A percentile compares a stretch with the other conserved stretches of the same genome.
phyloP scores from a whole-genome alignment of 208 protist genomes.

The Acanthamoeba triangularis region DNA sequence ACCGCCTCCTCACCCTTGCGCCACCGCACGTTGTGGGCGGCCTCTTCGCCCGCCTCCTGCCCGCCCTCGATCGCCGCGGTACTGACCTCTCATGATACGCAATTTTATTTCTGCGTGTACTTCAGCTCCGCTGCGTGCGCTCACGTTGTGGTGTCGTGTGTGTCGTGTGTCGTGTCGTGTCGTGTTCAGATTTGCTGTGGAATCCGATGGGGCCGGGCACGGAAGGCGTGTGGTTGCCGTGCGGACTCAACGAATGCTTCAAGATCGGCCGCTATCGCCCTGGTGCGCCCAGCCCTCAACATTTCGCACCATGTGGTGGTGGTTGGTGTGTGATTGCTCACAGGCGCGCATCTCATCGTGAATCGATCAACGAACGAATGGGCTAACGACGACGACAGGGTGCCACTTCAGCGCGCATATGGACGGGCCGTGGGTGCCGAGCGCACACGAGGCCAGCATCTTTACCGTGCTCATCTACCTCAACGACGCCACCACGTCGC shows the following conservation, averaged over 20 bases:
- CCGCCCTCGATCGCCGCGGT: not conserved
- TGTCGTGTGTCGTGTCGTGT: not conserved
- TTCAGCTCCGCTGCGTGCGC: no score
- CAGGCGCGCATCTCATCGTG: not conserved
- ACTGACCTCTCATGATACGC: not conserved
- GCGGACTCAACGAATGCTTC: not conserved
- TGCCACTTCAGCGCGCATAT: conserved; percentile 22
- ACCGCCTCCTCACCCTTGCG: not conserved
- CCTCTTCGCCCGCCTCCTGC: not conserved
- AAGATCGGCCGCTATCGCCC: not conserved
- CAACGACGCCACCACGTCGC: conserved; percentile 29
- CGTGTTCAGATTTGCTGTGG: not conserved
- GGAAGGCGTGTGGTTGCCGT: conserved; percentile 22
- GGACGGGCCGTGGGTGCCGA: conserved; percentile 28
- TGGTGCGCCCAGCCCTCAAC: not conserved
- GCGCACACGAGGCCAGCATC: not conserved
- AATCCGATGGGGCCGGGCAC: not conserved
- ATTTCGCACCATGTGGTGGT: no score
- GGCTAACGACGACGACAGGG: not conserved
- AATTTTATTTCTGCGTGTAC: no score
- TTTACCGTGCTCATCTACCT: conserved; percentile 39
- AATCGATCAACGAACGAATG: not conserved
- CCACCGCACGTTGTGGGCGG: not conserved
- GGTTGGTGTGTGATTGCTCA: no score
- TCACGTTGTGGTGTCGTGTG: no score